Base-by-base conservation (phyloP, 148 eudicot genomes). In the Vaccinium macrocarpon region DNA sequence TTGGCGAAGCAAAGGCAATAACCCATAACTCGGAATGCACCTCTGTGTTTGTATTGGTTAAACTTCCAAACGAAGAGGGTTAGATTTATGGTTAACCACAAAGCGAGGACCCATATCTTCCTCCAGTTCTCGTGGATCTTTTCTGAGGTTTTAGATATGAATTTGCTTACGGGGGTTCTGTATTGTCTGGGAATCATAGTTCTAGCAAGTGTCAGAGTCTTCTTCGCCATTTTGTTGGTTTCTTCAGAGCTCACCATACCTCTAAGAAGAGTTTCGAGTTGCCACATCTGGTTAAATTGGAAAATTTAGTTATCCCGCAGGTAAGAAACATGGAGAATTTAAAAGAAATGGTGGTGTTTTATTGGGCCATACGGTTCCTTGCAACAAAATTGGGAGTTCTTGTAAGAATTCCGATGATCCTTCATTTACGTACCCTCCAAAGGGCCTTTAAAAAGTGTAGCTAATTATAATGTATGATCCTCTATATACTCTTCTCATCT, bases 1-100 rank as follows among this genome's bases (percentile, higher is more conserved):
- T 97, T 97, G 27, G 99, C 98, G 42, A 91, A 82, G 85, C 99
- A 97, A 5, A 93, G 88, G 82, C 99, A 97, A 81, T 93, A 86
- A 35, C 98, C 98, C 93, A 94, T 86, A 86, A 97, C 79, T 82
- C 81, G 87, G 76, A 90, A 97, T 2, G 92, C 86, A 0, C 77
- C 77, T 29, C 25, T 85, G 16, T 78, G 50, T 78, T 66, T 80
- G 78, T 90, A 92, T 32, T 87, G 84, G 8, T 85, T 23, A 76
- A 92, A 94, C 75, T 93, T 97, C 91, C 90, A 97, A 38, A 50
- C 46, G 80, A 95, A 95, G 64, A 97, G 95, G 32, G 82, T 4
- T 12, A 82, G 48, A 76, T 97, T 95, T 51, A 92, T 79, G 79
- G 83, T 52, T 51, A 90, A 51, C 98, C 98, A 97, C 53, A 90